Base-by-base conservation (phyloP, 192 early-diverging fungal genomes). In the Spizellomyces punctatus region DNA sequence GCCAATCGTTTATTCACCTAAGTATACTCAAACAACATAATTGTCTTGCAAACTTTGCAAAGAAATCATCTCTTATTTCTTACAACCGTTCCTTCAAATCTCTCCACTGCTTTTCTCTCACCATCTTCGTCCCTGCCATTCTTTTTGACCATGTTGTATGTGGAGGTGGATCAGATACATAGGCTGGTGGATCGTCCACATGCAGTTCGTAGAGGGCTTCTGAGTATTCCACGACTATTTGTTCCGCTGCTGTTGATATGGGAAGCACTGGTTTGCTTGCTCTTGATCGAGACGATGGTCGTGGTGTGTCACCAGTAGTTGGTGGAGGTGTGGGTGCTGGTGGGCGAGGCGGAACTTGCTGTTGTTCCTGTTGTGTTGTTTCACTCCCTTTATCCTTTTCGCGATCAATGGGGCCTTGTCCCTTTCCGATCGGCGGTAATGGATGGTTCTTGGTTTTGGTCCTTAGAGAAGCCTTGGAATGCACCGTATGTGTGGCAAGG, bases 91-190 rank as follows among this genome's bases (percentile, higher is more conserved):
- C 17, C 17, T 73, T 78, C 58, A 78, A 36, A 10, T 63, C 54
- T 49, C 44, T 70, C 74, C 74, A 78, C n/a, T 72, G 74, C 45
- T 78, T 78, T 56, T 78, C 56, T 56, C 77, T 60, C 21, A 79
- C 55, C 68, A 71, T 61, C 57, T 79, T 75, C 43, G 73, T 76
- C 21, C 74, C 64, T 71, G 66, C 56, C 65, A 77, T 64, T 60
- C 46, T 42, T 66, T 79, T 67, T 58, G 64, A 59, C 72, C 73
- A 76, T 14, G 58, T 76, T 8, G 75, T 71, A 41, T 27, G 50
- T 54, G 0, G 50, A n/a, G 50, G 50, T 10, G 59, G 21, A 61
- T 36, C 21, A 61, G 21, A 4, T 41, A 12, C 10, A 54, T 2
- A n/a, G 14, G 17, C 17, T 12, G 50, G 50, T 19, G 50, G 50